Percentiles rank a stretch among this genome's conserved stretches.
phyloP scores from a whole-genome alignment of 2,329 filamentous ascomycete species.

The Periconia macrospinosa region DNA sequence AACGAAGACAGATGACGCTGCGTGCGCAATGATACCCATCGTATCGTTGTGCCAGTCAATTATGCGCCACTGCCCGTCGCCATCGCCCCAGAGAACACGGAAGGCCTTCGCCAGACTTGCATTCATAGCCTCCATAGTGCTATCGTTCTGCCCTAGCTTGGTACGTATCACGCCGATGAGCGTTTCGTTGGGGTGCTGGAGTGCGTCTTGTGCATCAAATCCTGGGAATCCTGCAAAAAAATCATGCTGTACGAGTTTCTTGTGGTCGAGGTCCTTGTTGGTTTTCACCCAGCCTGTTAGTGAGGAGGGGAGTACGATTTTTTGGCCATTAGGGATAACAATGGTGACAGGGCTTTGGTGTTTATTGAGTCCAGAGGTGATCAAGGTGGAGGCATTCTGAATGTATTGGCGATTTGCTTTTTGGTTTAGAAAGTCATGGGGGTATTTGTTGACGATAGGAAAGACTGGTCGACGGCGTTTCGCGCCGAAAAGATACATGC shows the following conservation, averaged over 20 bases:
- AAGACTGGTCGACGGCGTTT: neutral
- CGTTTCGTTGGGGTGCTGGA: neutral
- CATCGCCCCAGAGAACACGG: neutral
- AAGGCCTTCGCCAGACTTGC: neutral
- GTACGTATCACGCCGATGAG: neutral
- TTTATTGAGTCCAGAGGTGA: neutral
- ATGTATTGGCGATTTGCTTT: neutral
- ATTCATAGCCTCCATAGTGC: neutral
- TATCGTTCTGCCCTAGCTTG: neutral
- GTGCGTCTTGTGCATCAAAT: neutral
- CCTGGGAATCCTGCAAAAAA: neutral
- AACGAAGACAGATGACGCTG: constrained; percentile 7
- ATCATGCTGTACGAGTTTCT: neutral
- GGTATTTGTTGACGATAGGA: neutral
- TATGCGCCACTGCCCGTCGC: neutral
- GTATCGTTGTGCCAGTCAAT: neutral
- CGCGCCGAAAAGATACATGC: neutral
- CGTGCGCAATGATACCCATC: neutral
- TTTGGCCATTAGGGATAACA: neutral
- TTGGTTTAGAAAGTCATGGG: neutral
- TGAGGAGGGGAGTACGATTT: neutral
- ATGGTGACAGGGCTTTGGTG: neutral
- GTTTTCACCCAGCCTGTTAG: neutral
- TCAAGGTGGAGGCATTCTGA: neutral
- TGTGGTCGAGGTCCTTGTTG: neutral